These are phyloP conservation scores for Boletus vinaceobasis DNA, from an alignment of 768 basidiomycete genomes.

Conservation along the genomic window DNA sequence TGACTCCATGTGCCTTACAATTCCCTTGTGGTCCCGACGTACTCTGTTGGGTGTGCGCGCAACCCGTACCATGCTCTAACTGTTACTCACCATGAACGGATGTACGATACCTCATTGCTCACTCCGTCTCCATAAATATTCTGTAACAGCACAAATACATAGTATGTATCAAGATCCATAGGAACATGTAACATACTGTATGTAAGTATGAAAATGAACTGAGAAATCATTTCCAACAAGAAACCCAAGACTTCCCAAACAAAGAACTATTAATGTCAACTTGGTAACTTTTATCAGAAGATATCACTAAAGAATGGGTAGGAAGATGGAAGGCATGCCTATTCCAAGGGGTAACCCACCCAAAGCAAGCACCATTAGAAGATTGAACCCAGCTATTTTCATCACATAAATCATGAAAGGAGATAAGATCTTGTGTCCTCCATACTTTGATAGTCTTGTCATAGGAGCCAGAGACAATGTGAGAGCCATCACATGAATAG, in stretches of 20 bases:
- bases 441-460: neutral
- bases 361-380: neutral
- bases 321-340: neutral
- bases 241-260: neutral
- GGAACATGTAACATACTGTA: neutral
- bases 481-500: no score
- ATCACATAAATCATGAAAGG: neutral
- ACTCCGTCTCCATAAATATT: no score
- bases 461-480: no score
- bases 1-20: no score
- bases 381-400: conserved; percentile 6
- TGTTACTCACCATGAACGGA: no score
- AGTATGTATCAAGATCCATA: neutral
- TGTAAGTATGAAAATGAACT: neutral
- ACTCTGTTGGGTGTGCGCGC: no score
- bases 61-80: no score
- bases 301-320: neutral
- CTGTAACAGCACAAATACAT: no score
- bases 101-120: no score
- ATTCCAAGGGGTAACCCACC: conserved; percentile 9
- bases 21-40: no score
- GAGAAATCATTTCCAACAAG: neutral
- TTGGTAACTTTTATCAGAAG: neutral
- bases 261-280: neutral
- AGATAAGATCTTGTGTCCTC: neutral